Base-by-base conservation (phyloP, 2,329 filamentous ascomycete species). In the Helicocarpus griseus region DNA sequence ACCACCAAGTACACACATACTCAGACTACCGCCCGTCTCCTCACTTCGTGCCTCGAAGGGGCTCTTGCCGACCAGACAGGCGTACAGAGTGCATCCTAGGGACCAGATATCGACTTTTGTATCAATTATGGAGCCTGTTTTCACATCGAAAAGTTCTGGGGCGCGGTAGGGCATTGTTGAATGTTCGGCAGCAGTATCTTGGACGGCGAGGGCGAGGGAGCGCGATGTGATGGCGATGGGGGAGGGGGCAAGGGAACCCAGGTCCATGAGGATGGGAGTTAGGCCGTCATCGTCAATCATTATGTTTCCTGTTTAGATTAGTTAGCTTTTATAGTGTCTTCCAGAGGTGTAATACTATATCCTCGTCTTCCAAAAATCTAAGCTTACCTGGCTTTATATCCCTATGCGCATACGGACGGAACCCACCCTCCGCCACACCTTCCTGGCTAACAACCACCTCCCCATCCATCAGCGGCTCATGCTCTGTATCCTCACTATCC, bases 81-180 rank as follows among this genome's bases (percentile, higher is more conserved):
- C 93, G 70, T 95, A 98, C 41, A 98, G 77, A n/a, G 93, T 97
- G 75, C 93, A 97, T 48, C 93, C 93, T 21, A 98, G 74, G 14
- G 88, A 95, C 93, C 93, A 98, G 58, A 98, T 95, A 69, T 98
- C 93, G 38, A 95, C 89, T 67, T 96, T 96, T 11, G 90, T 95
- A 70, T 97, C 93, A 63, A 98, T 86, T 48, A 89, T 81, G 46
- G 85, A 84, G 56, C 88, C 91, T 2, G 89, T 96, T 72, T 95
- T 95, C 52, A 97, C 93, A 68, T 98, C 93, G 69, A 98, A 98
- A 54, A 98, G 83, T 71, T 98, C 93, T 0, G 93, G 93, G 1
- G 93, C 93, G 54, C 93, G 89, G 73, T 98, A 98, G 0, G 93
- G 90, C 91, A 98, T 97, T 38, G 93, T 98, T 58, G 85, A 91